These are phyloP conservation scores for Wickerhamiella musiphila DNA, from an alignment of 805 yeast genomes.

Conservation along the genomic window DNA sequence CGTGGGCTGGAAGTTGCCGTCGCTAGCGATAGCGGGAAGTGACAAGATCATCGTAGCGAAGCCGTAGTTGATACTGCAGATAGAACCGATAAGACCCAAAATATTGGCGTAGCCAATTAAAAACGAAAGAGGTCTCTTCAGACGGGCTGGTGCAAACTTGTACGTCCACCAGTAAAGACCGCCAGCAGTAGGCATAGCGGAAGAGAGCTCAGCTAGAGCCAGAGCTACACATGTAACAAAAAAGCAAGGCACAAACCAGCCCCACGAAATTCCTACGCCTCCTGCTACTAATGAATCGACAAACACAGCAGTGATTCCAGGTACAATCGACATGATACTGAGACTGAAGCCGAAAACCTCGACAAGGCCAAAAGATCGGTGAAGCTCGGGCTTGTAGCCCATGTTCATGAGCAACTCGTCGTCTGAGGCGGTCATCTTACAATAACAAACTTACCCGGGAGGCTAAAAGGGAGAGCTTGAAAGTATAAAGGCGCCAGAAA, in stretches of 20 bases:
- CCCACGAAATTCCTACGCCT: conserved; percentile 49
- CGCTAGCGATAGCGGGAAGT: conserved; percentile 10
- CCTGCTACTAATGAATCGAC: conserved; percentile 38
- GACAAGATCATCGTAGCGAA: conserved; percentile 26
- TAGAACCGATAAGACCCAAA: conserved; percentile 44
- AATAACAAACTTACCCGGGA: too few relatives aligned
- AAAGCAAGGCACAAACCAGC: conserved; percentile 35
- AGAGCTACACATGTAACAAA: conserved; percentile 41
- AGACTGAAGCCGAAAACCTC: conserved; percentile 44
- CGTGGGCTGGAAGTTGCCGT: conserved; percentile 33
- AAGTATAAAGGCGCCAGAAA: too few relatives aligned
- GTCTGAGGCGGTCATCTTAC: conserved; percentile 9
- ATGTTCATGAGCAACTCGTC: conserved; percentile 27
- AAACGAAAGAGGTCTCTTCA: conserved; percentile 36
- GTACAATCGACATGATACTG: conserved; percentile 41
- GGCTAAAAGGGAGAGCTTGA: too few relatives aligned
- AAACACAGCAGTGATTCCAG: conserved; percentile 36
- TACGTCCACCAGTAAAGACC: conserved; percentile 58
- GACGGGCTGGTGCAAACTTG: conserved; percentile 39
- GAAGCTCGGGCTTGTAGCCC: conserved; percentile 55
- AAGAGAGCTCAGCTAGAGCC: conserved; percentile 44
- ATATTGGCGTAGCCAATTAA: conserved; percentile 50
- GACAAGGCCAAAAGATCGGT: conserved; percentile 38
- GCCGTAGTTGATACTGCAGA: conserved; percentile 55
- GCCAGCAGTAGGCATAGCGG: conserved; percentile 50